These are phyloP conservation scores for Ophiostoma sp. DNA, from an alignment of 2,329 filamentous ascomycete genomes.

Conservation along the genomic window DNA sequence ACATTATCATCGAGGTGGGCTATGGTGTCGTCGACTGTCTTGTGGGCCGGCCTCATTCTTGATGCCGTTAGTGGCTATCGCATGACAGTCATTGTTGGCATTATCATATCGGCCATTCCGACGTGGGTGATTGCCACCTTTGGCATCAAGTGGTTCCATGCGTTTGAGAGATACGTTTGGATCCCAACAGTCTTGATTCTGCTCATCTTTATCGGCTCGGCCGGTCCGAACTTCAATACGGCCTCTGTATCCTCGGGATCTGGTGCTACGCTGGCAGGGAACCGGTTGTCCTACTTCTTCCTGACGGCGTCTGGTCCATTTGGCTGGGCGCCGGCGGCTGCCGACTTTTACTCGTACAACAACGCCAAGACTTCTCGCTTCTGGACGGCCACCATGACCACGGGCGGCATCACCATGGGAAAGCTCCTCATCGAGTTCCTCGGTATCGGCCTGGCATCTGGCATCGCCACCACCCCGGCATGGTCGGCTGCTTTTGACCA, in stretches of 20 bases:
- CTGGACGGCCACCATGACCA: constrained; percentile 49
- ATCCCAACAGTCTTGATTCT: constrained; percentile 57
- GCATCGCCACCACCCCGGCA: constrained; percentile 44
- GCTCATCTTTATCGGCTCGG: constrained; percentile 49
- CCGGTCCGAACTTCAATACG: neutral
- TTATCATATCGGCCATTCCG: constrained; percentile 58
- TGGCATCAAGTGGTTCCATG: constrained; percentile 62
- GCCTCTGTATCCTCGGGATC: constrained; percentile 41
- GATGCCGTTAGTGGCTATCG: constrained; percentile 55
- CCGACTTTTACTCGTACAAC: constrained; percentile 59
- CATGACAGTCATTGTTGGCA: constrained; percentile 60
- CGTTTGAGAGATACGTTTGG: constrained; percentile 63
- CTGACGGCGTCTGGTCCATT: constrained; percentile 60
- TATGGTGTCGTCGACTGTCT: constrained; percentile 55
- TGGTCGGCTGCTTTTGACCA: constrained; percentile 53
- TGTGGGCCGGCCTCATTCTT: constrained; percentile 60
- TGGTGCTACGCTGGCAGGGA: constrained; percentile 47
- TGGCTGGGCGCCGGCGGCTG: constrained; percentile 57
- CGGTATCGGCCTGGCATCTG: constrained; percentile 58
- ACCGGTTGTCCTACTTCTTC: constrained; percentile 63
- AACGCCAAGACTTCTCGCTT: constrained; percentile 29
- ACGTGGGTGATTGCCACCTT: constrained; percentile 61
- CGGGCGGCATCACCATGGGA: constrained; percentile 50
- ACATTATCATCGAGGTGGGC: constrained; percentile 32
- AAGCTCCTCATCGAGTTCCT: constrained; percentile 57